Base-by-base conservation (phyloP, 306 rosid genomes). In the Vigna trinervia region DNA sequence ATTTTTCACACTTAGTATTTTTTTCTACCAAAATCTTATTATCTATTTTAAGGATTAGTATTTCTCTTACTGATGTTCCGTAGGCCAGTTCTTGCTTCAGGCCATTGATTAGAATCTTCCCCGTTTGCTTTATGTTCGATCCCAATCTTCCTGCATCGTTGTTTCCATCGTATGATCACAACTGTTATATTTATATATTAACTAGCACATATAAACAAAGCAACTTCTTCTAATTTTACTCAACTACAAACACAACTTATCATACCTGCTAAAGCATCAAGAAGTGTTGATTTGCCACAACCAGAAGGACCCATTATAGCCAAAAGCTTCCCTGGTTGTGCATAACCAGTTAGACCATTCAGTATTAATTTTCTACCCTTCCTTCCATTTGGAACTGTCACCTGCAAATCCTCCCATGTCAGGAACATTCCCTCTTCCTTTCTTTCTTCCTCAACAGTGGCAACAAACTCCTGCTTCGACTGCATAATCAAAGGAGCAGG, bases 321-420 rank as follows among this genome's bases (percentile, higher is more conserved):
- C 17, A 28, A 28, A 59, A 59, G 65, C 19, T 2, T 59, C 10
- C 65, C 41, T 26, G 65, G 39, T n/a, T 26, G 10, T 0, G 65
- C 65, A 28, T 28, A 59, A 12, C 65, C 41, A 2, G 86, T 89
- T 0, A 85, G 48, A n/a, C 54, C 83, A 45, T 87, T 70, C 22
- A 85, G 68, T 3, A 84, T 84, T 69, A 39, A 8, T 67, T 57
- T 65, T 5, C 77, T 79, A 4, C 23, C 23, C 1, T 56, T 17
- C 23, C 73, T 78, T 48, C 74, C 70, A 47, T 41, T 69, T 4
- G 75, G 19, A 10, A 84, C 88, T 1, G 76, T 86, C 38, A 84
- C 89, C 78, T 83, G 68, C 59, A 85, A 28, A 39, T 83, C 82
- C 32, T 88, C 74, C 89, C 87, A 88, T 39, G 87, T 85, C 86